Evolutionary conservation across 192 early-diverging fungal genomes (phyloP).

Genomic region (Coemansia reversa): DNA sequence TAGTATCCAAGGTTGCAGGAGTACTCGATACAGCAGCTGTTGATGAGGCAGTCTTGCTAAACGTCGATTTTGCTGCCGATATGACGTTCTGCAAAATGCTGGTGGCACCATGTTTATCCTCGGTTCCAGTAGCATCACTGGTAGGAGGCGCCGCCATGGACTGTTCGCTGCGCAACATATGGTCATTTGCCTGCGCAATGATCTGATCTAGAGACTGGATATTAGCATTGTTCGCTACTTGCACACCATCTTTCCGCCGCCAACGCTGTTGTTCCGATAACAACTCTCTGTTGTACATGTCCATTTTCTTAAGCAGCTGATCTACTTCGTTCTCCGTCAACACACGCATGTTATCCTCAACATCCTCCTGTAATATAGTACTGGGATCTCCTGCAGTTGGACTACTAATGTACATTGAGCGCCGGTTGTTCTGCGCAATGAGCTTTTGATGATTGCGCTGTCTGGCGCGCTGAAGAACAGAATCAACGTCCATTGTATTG

Average conservation of each 20-base stretch:
- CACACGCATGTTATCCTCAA: slow-evolving; percentile 52
- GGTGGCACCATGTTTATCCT: slow-evolving; percentile 10
- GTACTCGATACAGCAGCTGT: background rate
- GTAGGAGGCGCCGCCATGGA: background rate
- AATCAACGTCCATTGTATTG: slow-evolving; percentile 29
- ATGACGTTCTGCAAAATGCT: slow-evolving; percentile 38
- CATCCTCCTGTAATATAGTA: slow-evolving; percentile 33
- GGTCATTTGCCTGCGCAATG: slow-evolving; percentile 40
- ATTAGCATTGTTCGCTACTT: slow-evolving; percentile 5
- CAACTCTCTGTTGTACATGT: slow-evolving; percentile 53
- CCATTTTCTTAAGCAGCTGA: slow-evolving; percentile 37
- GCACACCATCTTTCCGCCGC: slow-evolving; percentile 6
- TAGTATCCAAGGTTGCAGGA: background rate
- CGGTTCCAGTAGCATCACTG: background rate
- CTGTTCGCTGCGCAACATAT: slow-evolving; percentile 39
- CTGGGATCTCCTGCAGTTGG: background rate
- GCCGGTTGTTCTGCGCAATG: slow-evolving; percentile 51
- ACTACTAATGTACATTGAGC: slow-evolving; percentile 43
- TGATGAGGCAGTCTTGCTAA: slow-evolving; percentile 10
- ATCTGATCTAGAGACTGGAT: slow-evolving; percentile 36
- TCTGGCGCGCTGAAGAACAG: slow-evolving; percentile 35
- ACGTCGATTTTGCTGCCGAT: slow-evolving; percentile 38
- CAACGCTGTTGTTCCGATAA: slow-evolving; percentile 44
- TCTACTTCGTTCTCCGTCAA: slow-evolving; percentile 45
- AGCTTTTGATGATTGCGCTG: slow-evolving; percentile 38